A percentile compares a stretch with the other conserved stretches of the same genome.
These are phyloP conservation scores for Alectoria sarmentosa DNA, from an alignment of 495 filamentous ascomycete species.

Conservation along the genomic window DNA sequence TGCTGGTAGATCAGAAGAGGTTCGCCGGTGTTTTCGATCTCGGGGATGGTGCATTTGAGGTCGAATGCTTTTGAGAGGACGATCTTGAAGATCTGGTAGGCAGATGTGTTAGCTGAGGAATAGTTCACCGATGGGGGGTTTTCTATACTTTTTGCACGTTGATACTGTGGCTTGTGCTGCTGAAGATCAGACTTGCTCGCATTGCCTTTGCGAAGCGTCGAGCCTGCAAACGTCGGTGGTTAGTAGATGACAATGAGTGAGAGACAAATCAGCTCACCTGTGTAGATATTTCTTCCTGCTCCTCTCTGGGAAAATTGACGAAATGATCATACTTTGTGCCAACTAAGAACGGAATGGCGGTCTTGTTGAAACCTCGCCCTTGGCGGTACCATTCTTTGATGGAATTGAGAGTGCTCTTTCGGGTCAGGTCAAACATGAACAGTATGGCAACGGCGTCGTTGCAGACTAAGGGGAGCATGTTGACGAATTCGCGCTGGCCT, in stretches of 20 bases:
- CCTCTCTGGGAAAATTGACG: conserved; percentile 93
- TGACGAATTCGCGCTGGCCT: conserved; percentile 97
- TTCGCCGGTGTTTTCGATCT: conserved; percentile 96
- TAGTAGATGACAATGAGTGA: not conserved
- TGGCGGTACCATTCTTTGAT: conserved; percentile 99
- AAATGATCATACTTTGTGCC: conserved; percentile 99
- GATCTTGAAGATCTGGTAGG: conserved; percentile 91
- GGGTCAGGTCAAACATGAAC: conserved; percentile 98
- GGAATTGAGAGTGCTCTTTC: conserved; percentile 95
- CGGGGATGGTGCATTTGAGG: conserved; percentile 96
- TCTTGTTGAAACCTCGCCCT: conserved; percentile 98
- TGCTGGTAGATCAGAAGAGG: conserved; percentile 91
- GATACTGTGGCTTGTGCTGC: conserved; percentile 97
- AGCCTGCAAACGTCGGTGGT: conserved; percentile 48
- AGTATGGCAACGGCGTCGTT: conserved; percentile 97
- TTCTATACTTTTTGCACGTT: conserved; percentile 94
- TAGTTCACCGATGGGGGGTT: conserved; percentile 5
- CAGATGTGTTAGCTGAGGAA: conserved; percentile 23
- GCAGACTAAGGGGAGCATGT: conserved; percentile 97
- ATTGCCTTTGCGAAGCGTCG: conserved; percentile 96
- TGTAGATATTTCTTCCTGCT: conserved; percentile 96
- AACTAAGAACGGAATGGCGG: conserved; percentile 91
- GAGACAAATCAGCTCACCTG: conserved; percentile 51
- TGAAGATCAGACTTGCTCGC: conserved; percentile 95
- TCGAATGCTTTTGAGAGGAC: conserved; percentile 98